Evolutionary conservation across 768 basidiomycete genomes (phyloP), one percentile per base, ranked within the genome.

Genomic region (Mrakia blollopis): DNA sequence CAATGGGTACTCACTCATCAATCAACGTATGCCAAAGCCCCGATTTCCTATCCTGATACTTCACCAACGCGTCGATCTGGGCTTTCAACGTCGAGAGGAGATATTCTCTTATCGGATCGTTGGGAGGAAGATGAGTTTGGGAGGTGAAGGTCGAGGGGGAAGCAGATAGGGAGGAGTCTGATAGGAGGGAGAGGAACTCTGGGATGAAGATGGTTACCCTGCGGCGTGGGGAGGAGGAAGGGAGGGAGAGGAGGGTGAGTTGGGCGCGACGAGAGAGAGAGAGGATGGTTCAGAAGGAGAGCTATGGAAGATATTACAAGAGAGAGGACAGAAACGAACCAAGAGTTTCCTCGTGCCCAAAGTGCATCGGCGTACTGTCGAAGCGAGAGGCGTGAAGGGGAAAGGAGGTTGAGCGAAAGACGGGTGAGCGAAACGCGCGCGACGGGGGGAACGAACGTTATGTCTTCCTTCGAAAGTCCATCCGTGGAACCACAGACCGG

Each of bases 341-440:
- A 89, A 79, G 87, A 87, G 80, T 88, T 88, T 41, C 88, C 88
- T 74, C 88, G 82, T 11, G 86, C 88, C 88, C 88, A 88, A 52
- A 83, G 84, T 14, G 87, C 87, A 47, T 82, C 81, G 14, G 84
- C 86, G 74, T 86, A 87, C 77, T 87, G 61, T 4, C 1, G 25
- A 32, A n/a, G 30, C 23, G 25, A 32, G 14, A 16, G 67, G 47
- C 16, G 13, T 2, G n/a, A 62, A n/a, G n/a, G n/a, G 16, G 10
- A 37, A 30, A 1, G 18, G 1, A 23, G 11, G 23, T 37, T 18
- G 35, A 10, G 65, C 5, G 3, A 1, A 39, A 41, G 65, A 18
- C 21, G 39, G 37, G 23, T 11, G 60, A 13, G 39, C 5, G 28
- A 25, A 10, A 2, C 1, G 30, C 10, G 6, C 11, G 28, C 3